Evolutionary conservation across 306 rosid species (phyloP).

Genomic region (Hippophae tibetana): DNA sequence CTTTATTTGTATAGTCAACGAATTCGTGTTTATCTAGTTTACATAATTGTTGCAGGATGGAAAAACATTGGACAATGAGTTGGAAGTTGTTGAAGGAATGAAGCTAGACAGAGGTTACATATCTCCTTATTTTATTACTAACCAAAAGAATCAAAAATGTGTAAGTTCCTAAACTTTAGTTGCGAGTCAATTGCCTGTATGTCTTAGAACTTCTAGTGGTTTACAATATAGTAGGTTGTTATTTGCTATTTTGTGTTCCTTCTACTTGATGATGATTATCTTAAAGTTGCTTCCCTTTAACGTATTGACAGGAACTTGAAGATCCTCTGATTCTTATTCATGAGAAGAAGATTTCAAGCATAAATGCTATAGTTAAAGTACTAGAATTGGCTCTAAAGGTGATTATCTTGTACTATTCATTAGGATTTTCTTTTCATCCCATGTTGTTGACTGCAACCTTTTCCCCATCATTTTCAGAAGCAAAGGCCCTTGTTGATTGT

Average conservation of each 20-base stretch:
- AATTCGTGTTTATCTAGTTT: neutral
- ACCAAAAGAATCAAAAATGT: constrained; percentile 90
- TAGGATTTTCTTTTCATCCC: constrained; percentile 8
- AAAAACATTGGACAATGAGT: constrained; percentile 71
- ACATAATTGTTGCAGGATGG: constrained; percentile 66
- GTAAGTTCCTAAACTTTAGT: constrained; percentile 36
- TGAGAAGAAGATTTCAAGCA: constrained; percentile 84
- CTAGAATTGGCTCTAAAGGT: constrained; percentile 87
- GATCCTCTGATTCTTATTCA: constrained; percentile 86
- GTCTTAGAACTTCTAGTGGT: neutral
- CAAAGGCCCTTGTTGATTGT: constrained; percentile 83
- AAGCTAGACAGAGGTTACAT: constrained; percentile 94
- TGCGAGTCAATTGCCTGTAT: neutral
- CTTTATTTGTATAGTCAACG: neutral
- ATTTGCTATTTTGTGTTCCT: neutral
- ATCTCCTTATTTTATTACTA: constrained; percentile 86
- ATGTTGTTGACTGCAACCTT: neutral
- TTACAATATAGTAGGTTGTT: neutral
- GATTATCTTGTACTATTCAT: constrained; percentile 10
- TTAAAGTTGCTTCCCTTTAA: constrained; percentile 2
- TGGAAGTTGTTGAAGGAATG: constrained; percentile 99
- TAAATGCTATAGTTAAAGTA: constrained; percentile 69
- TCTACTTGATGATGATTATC: neutral
- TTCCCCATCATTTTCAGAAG: constrained; percentile 34
- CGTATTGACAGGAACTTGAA: constrained; percentile 63